A percentile compares a stretch with the other conserved stretches of the same genome.
Evolutionary conservation across 176 grass and related monocot species (phyloP).

Genomic region (Otatea glauca): DNA sequence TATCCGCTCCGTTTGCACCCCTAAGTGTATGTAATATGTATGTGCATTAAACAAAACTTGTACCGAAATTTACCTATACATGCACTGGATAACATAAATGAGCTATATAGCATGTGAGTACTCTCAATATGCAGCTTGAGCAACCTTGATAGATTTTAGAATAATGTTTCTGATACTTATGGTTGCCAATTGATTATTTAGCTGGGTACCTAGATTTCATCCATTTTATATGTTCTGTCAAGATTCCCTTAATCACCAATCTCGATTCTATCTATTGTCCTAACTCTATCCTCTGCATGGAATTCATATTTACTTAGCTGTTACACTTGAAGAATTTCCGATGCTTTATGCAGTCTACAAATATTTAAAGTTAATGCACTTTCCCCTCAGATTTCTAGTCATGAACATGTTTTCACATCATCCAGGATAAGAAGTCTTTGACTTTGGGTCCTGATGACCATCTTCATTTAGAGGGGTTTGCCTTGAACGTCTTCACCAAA

Average conservation of each 20-base stretch:
- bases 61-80: neutral
- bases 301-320: neutral
- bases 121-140: neutral
- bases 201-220: neutral
- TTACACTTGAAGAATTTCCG: neutral
- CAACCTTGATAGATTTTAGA: neutral
- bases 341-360: neutral
- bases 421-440: conserved; percentile 87
- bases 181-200: conserved; percentile 2
- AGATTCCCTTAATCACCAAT: neutral
- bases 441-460: conserved; percentile 73
- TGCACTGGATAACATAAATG: neutral
- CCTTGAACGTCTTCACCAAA: conserved; percentile 92
- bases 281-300: neutral
- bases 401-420: conserved; percentile 39
- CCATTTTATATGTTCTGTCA: neutral
- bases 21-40: neutral
- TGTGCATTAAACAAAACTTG: neutral
- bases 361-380: neutral
- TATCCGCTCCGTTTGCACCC: too few relatives aligned
- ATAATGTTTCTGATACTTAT: neutral
- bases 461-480: conserved; percentile 96
- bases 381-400: neutral
- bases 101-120: neutral
- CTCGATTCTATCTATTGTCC: neutral